Conservation (phyloP, 176 grass and related monocot species). For the Typha latifolia region DNA sequence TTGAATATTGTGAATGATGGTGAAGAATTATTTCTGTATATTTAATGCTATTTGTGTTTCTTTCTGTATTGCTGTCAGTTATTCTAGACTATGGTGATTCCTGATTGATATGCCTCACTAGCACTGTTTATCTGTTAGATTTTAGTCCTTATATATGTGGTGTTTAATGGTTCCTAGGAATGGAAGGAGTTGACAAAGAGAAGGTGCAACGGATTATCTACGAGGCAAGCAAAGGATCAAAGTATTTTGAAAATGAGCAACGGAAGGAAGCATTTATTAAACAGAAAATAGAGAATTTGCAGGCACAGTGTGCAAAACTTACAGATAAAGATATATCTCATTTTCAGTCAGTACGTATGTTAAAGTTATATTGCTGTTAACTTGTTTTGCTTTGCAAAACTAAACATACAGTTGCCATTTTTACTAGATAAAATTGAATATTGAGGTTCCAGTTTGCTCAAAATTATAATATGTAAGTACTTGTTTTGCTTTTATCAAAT, state of each 20-base stretch:
- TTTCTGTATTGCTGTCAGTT: too few relatives aligned
- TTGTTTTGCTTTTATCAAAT: too few relatives aligned
- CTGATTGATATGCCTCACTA: not conserved
- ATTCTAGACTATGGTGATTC: not conserved
- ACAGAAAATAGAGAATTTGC: constrained; percentile 71
- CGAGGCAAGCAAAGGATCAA: constrained; percentile 88
- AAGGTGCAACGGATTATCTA: constrained; percentile 86
- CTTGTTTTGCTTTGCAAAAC: not conserved
- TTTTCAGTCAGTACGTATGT: constrained; percentile 59
- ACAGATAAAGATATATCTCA: constrained; percentile 65
- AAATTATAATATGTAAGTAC: too few relatives aligned
- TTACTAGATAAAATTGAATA: not conserved
- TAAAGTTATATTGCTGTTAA: not conserved
- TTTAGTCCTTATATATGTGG: not conserved
- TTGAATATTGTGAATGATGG: too few relatives aligned
- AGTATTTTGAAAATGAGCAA: constrained; percentile 94
- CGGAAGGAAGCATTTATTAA: constrained; percentile 63
- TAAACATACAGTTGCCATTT: not conserved
- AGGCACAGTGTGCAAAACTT: constrained; percentile 36
- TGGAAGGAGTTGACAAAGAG: constrained; percentile 92
- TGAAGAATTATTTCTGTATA: not conserved
- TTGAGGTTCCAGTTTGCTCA: too few relatives aligned
- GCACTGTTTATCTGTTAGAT: not conserved
- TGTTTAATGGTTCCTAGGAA: constrained; percentile 33
- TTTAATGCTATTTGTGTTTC: not conserved